Conservation (phyloP, 108 stramenopile species). For the Discostella stelligeroides region DNA sequence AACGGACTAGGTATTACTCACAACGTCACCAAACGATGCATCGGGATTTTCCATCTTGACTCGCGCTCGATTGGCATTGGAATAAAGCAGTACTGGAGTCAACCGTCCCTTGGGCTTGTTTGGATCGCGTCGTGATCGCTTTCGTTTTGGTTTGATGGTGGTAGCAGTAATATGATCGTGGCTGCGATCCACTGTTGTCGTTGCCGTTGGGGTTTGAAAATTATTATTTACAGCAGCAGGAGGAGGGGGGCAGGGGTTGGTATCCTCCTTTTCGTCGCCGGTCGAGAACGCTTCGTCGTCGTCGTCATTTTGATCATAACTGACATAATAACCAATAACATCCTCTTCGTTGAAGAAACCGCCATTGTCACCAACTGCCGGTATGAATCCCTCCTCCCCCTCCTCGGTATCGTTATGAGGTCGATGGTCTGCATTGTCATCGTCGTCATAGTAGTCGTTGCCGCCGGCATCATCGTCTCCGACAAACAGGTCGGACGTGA, state of each 20-base stretch:
- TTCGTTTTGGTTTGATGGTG: background rate
- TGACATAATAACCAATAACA: too few relatives aligned
- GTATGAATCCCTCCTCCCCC: too few relatives aligned
- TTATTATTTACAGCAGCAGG: background rate
- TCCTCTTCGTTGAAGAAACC: too few relatives aligned
- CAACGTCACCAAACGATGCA: slow-evolving; percentile 6
- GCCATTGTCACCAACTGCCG: too few relatives aligned
- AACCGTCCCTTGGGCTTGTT: slow-evolving; percentile 42
- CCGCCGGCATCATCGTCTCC: background rate
- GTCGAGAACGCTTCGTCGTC: background rate
- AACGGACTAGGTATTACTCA: background rate
- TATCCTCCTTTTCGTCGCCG: slow-evolving; percentile 1
- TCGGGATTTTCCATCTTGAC: slow-evolving; percentile 36
- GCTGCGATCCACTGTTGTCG: too few relatives aligned
- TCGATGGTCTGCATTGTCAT: too few relatives aligned
- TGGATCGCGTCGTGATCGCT: slow-evolving; percentile 43
- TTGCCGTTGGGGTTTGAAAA: too few relatives aligned
- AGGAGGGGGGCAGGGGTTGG: too few relatives aligned
- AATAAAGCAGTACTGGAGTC: slow-evolving; percentile 29
- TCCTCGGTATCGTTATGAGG: too few relatives aligned
- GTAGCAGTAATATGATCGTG: too few relatives aligned
- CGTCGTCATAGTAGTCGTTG: background rate
- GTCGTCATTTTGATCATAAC: background rate
- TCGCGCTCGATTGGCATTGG: slow-evolving; percentile 21
- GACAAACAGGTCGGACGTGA: too few relatives aligned